Conservation (phyloP, 164 flowering plant genomes). For the Vitis cinerea region DNA sequence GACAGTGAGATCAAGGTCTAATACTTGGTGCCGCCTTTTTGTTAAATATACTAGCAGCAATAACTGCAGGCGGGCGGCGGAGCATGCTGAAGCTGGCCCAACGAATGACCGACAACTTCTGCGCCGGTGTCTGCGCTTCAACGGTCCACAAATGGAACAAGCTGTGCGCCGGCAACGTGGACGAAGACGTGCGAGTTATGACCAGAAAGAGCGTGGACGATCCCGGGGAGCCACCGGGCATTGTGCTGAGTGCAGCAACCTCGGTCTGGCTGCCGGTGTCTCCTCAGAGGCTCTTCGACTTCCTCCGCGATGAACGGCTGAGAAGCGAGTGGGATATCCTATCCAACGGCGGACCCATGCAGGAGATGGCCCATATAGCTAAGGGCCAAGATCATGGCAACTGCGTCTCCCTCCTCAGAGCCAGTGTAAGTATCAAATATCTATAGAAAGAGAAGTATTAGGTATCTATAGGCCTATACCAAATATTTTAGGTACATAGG, state of each 20-base stretch:
- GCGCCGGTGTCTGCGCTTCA: constrained; percentile 90
- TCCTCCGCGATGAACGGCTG: constrained; percentile 81
- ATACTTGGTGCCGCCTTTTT: too few relatives aligned
- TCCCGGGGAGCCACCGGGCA: constrained; percentile 95
- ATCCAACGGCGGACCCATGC: constrained; percentile 99
- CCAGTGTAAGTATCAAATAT: constrained; percentile 44
- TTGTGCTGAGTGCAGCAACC: constrained; percentile 90
- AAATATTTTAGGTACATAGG: neutral
- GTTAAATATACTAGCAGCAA: constrained; percentile 33
- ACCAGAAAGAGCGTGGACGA: constrained; percentile 90
- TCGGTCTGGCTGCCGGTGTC: constrained; percentile 95
- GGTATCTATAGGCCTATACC: too few relatives aligned
- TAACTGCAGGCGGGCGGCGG: constrained; percentile 71
- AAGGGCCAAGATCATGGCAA: constrained; percentile 97
- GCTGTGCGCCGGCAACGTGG: constrained; percentile 64
- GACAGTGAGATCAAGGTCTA: too few relatives aligned
- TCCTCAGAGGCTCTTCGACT: constrained; percentile 81
- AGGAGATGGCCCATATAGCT: constrained; percentile 93
- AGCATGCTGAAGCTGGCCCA: constrained; percentile 99
- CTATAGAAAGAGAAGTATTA: neutral
- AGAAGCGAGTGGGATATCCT: constrained; percentile 97
- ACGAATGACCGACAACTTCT: constrained; percentile 89
- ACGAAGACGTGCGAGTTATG: constrained; percentile 86
- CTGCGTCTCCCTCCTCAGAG: constrained; percentile 91
- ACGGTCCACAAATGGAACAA: constrained; percentile 94